phyloP scores from a whole-genome alignment of 768 basidiomycete genomes.

The Cubamyces sp. region DNA sequence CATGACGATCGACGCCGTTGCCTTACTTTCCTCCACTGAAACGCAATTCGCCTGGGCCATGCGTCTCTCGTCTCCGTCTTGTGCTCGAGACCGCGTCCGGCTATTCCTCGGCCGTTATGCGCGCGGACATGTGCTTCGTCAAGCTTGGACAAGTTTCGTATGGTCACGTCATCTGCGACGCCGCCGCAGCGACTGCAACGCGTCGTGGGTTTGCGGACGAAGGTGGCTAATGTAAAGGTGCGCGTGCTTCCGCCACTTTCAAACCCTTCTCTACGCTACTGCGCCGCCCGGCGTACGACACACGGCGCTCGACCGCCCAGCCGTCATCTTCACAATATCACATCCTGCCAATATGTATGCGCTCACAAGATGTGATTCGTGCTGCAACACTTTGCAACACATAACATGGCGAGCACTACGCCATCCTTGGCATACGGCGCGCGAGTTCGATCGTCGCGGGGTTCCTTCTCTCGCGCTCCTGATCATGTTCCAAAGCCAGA shows the following conservation, averaged over 20 bases:
- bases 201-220: neutral
- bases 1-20: slow-evolving; percentile 9
- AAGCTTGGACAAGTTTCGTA: neutral
- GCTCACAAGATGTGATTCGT: neutral
- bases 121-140: neutral
- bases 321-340: neutral
- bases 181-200: neutral
- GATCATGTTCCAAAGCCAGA: slow-evolving; percentile 2
- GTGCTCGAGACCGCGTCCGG: neutral
- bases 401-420: neutral
- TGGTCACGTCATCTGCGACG: neutral
- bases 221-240: slow-evolving; percentile 4
- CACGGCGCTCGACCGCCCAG: neutral
- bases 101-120: neutral
- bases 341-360: neutral
- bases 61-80: neutral
- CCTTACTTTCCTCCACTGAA: slow-evolving; percentile 1
- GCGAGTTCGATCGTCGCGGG: slow-evolving; percentile 12
- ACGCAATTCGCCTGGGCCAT: neutral
- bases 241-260: neutral
- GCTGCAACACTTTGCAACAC: too few species aligned
- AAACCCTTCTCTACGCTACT: too few species aligned
- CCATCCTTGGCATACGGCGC: neutral
- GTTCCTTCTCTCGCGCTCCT: neutral
- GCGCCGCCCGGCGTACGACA: neutral